phyloP scores from a whole-genome alignment of 441 rosid species.

The Syzygium malaccense region DNA sequence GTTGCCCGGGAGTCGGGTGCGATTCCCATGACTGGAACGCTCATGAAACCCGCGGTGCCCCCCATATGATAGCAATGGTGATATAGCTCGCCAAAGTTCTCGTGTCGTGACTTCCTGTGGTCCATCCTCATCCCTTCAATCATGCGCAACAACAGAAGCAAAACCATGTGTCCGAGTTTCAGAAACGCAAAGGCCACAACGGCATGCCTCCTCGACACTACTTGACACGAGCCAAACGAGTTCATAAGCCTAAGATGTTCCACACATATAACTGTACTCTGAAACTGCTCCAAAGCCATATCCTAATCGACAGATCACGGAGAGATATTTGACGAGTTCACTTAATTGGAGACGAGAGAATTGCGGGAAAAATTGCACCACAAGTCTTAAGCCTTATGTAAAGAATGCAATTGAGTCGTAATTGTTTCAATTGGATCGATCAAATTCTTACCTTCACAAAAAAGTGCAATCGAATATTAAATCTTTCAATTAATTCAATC shows the following conservation, averaged over 20 bases:
- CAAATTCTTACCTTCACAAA: neutral
- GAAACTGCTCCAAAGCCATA: neutral
- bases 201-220: neutral
- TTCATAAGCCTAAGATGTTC: neutral
- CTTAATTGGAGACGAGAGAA: neutral
- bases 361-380: neutral
- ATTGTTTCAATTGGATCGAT: neutral
- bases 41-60: constrained; percentile 76
- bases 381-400: neutral
- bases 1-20: constrained; percentile 69
- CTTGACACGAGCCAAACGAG: neutral
- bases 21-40: constrained; percentile 82
- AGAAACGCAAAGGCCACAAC: neutral
- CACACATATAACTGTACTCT: neutral
- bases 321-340: neutral
- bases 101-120: constrained; percentile 58
- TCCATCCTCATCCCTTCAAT: constrained; percentile 95
- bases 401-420: neutral
- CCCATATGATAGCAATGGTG: constrained; percentile 83
- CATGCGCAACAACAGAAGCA: constrained; percentile 29
- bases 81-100: constrained; percentile 71
- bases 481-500: neutral
- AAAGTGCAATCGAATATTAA: neutral
- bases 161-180: neutral
- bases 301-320: neutral